Conservation (phyloP, 2,329 filamentous ascomycete species). For the Paecilomyces niveus region DNA sequence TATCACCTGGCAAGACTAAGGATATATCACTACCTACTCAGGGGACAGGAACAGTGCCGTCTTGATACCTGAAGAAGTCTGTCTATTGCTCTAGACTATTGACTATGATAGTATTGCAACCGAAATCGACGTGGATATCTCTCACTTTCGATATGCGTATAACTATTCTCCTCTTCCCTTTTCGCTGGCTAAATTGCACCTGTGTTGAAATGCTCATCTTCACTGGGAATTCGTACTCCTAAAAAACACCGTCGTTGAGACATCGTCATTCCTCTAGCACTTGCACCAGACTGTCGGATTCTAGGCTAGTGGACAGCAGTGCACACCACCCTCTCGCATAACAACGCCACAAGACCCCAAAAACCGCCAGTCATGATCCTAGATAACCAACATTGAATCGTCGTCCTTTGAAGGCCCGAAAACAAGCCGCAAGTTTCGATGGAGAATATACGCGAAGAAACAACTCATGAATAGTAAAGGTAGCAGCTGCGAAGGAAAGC, state of each 20-base stretch:
- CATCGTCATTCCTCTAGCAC: neutral
- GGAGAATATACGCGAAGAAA: neutral
- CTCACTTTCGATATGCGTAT: neutral
- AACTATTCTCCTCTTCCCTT: neutral
- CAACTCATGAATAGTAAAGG: neutral
- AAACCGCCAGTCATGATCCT: neutral
- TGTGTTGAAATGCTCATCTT: neutral
- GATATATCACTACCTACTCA: no score
- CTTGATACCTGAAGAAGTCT: neutral
- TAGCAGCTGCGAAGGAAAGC: no score
- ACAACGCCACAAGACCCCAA: neutral
- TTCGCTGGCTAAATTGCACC: neutral
- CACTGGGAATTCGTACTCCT: neutral
- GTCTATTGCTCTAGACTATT: neutral
- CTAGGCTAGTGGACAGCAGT: neutral
- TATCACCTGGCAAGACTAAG: no score
- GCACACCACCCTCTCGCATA: neutral
- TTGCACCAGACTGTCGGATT: neutral
- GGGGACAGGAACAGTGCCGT: no score
- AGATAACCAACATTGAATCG: neutral
- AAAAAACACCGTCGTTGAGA: neutral
- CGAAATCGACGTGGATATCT: neutral
- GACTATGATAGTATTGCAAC: neutral
- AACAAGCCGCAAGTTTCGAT: neutral
- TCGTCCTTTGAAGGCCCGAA: neutral